These are phyloP conservation scores for Chionographis japonica DNA, from an alignment of 106 monocot species.

Conservation along the genomic window DNA sequence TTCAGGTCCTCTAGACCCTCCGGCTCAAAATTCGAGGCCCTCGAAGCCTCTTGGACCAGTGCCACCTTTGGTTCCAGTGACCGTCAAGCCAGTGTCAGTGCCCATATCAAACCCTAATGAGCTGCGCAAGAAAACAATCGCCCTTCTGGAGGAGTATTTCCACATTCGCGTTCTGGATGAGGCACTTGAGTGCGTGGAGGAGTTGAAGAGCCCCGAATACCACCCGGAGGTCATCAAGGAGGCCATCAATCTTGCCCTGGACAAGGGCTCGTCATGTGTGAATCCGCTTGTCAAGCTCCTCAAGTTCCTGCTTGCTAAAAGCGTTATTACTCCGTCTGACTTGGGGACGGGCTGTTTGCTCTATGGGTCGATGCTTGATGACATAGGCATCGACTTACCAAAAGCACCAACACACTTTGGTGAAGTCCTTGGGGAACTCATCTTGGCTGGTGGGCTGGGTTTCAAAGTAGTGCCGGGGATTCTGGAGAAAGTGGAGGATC, in stretches of 20 bases:
- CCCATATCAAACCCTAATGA: slow-evolving; percentile 24
- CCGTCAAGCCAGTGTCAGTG: slow-evolving; percentile 20
- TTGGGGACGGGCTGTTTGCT: slow-evolving; percentile 55
- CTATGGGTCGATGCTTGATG: slow-evolving; percentile 34
- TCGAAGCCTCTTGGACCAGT: slow-evolving; percentile 10
- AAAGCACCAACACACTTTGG: slow-evolving; percentile 33
- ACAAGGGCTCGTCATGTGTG: slow-evolving; percentile 40
- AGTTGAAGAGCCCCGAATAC: slow-evolving; percentile 72
- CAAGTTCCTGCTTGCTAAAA: slow-evolving; percentile 30
- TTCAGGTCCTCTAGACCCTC: slow-evolving; percentile 6
- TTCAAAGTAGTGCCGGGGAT: slow-evolving; percentile 64
- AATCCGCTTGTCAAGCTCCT: slow-evolving; percentile 48
- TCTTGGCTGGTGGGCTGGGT: slow-evolving; percentile 35
- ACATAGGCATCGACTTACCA: slow-evolving; percentile 43
- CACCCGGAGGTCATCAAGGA: slow-evolving; percentile 88
- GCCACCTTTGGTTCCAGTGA: slow-evolving; percentile 1
- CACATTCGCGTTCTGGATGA: slow-evolving; percentile 63
- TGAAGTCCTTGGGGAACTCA: slow-evolving; percentile 32
- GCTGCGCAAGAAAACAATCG: slow-evolving; percentile 65
- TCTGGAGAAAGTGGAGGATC: slow-evolving; percentile 65
- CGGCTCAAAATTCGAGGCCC: slow-evolving; percentile 13
- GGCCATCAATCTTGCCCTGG: slow-evolving; percentile 64
- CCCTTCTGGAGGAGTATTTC: slow-evolving; percentile 88
- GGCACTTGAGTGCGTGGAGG: slow-evolving; percentile 77
- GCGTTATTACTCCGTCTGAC: slow-evolving; percentile 41